These are phyloP conservation scores for Solanum ossicruentum DNA, from an alignment of 257 asterid species.

Conservation along the genomic window DNA sequence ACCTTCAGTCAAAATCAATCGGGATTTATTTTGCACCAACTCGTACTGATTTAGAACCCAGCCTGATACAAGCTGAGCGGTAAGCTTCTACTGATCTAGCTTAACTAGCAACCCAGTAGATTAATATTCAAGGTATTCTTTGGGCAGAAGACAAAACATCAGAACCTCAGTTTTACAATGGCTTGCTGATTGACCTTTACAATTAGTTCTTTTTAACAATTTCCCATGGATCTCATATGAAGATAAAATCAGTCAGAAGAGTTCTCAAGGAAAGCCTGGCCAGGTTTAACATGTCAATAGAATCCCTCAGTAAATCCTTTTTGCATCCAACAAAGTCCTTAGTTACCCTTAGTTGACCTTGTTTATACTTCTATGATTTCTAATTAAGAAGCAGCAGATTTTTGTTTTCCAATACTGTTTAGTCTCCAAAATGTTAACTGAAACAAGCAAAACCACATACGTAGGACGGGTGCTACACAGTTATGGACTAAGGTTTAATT, in stretches of 20 bases:
- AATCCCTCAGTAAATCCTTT: background rate
- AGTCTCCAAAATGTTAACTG: background rate
- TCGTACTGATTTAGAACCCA: background rate
- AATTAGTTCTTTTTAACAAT: background rate
- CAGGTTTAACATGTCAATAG: background rate
- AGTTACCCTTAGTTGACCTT: background rate
- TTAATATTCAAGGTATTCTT: background rate
- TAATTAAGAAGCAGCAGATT: background rate
- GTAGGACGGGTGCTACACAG: background rate
- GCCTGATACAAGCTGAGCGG: background rate
- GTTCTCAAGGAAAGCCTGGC: background rate
- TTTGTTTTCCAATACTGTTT: background rate
- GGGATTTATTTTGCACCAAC: background rate
- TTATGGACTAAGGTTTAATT: background rate
- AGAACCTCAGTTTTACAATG: background rate
- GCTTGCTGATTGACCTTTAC: background rate
- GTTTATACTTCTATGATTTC: background rate
- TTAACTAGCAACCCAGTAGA: background rate
- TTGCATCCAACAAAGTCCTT: background rate
- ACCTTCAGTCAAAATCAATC: background rate
- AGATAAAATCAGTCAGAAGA: background rate
- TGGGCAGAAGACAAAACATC: background rate
- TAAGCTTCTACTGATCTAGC: background rate
- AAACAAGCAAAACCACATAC: background rate
- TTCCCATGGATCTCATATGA: background rate